These are phyloP conservation scores for Adansonia madagascariensis DNA, from an alignment of 441 rosid genomes.

Conservation along the genomic window DNA sequence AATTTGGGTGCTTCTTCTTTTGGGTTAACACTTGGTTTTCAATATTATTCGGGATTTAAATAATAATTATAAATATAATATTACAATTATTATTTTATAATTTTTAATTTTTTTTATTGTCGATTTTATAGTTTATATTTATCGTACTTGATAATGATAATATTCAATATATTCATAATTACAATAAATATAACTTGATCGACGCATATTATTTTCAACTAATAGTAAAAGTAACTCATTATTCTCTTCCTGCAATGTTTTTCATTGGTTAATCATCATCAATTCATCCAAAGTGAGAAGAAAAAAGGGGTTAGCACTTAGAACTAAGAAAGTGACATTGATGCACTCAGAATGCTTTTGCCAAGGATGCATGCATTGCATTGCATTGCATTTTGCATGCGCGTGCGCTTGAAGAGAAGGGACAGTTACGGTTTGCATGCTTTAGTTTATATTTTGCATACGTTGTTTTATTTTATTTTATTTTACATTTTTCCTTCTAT, in stretches of 20 bases:
- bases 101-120: too few relatives aligned
- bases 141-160: too few relatives aligned
- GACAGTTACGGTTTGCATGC: not conserved
- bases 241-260: not conserved
- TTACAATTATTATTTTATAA: too few relatives aligned
- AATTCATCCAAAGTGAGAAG: not conserved
- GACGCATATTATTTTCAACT: not conserved
- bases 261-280: not conserved
- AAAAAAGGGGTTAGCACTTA: too few relatives aligned
- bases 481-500: conserved; percentile 7
- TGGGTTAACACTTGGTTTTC: conserved; percentile 29
- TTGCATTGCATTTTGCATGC: not conserved
- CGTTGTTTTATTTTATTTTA: not conserved
- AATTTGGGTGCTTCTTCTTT: conserved; percentile 24
- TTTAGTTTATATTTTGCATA: not conserved
- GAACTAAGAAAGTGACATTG: not conserved
- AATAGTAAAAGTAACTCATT: not conserved
- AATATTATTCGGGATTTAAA: not conserved
- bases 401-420: not conserved
- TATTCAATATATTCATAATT: too few relatives aligned
- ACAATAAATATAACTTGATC: too few relatives aligned
- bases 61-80: too few relatives aligned
- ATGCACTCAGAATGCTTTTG: conserved; percentile 7
- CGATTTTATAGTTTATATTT: too few relatives aligned
- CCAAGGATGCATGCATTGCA: not conserved